Evolutionary conservation across 2,329 filamentous ascomycete species (phyloP).

Genomic region (Fusarium luffae): DNA sequence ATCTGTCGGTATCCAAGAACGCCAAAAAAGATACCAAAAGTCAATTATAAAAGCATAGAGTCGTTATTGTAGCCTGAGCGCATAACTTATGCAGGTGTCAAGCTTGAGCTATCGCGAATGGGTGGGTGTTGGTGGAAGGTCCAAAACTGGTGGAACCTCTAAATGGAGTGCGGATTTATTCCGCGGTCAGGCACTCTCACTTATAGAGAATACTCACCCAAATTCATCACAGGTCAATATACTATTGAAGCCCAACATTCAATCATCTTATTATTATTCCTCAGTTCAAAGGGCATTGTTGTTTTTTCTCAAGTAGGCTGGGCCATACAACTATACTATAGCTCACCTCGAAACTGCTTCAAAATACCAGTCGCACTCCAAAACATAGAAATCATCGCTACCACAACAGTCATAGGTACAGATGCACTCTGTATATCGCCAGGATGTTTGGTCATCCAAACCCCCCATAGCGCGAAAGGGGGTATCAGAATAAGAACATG

Average conservation of each 20-base stretch:
- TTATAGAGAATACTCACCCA: not conserved
- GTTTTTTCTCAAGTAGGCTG: too few species aligned
- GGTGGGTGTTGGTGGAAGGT: slow-evolving; percentile 11
- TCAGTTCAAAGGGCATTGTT: too few species aligned
- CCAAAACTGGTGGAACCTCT: slow-evolving; percentile 19
- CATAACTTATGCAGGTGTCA: slow-evolving; percentile 18
- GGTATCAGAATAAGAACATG: slow-evolving; percentile 14
- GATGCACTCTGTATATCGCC: slow-evolving; percentile 18
- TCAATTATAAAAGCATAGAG: not conserved
- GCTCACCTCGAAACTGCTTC: slow-evolving; percentile 18
- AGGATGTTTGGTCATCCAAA: slow-evolving; percentile 4
- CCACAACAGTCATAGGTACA: slow-evolving; percentile 12
- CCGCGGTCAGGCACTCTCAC: slow-evolving; percentile 1
- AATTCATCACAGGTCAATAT: not conserved
- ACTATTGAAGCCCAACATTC: too few species aligned
- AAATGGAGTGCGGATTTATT: slow-evolving; percentile 25
- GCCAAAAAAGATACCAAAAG: not conserved
- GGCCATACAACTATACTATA: not conserved
- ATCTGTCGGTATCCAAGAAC: not conserved
- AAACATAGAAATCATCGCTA: slow-evolving; percentile 22
- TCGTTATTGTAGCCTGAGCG: slow-evolving; percentile 11
- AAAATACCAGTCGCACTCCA: slow-evolving; percentile 21
- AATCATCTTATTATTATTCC: too few species aligned
- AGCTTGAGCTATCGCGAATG: slow-evolving; percentile 31
- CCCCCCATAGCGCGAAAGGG: slow-evolving; percentile 5